phyloP scores from a whole-genome alignment of 306 rosid genomes.

The Casuarina equisetifolia region DNA sequence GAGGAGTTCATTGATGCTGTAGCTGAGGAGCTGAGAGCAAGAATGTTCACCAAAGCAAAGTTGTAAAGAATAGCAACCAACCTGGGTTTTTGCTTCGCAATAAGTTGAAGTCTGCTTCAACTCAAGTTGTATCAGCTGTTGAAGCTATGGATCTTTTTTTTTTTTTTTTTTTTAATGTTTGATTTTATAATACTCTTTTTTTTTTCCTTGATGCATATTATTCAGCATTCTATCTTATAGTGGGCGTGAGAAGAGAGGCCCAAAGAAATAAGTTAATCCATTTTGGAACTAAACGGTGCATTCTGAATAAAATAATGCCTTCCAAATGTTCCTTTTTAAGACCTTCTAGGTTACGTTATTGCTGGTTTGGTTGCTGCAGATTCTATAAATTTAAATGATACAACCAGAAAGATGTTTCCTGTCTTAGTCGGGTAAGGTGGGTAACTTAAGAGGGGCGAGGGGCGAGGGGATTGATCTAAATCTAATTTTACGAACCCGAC shows the following conservation, averaged over 20 bases:
- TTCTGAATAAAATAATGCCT: not conserved
- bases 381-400: not conserved
- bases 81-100: not conserved
- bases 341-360: not conserved
- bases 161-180: not conserved
- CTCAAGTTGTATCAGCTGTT: not conserved
- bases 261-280: not conserved
- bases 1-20: constrained; percentile 95
- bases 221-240: not conserved
- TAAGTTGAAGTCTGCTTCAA: not conserved
- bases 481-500: no score
- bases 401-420: not conserved
- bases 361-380: not conserved
- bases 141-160: not conserved
- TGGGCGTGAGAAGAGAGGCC: not conserved
- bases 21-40: constrained; percentile 64
- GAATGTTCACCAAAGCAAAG: constrained; percentile 45
- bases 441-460: no score
- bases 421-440: not conserved
- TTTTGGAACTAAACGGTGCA: not conserved
- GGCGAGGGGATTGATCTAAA: no score
- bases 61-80: not conserved
- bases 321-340: not conserved
- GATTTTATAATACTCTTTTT: no score
- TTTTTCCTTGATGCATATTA: not conserved